Conservation (phyloP, 352 stramenopile genomes). For the Stramenopiles sp. region DNA sequence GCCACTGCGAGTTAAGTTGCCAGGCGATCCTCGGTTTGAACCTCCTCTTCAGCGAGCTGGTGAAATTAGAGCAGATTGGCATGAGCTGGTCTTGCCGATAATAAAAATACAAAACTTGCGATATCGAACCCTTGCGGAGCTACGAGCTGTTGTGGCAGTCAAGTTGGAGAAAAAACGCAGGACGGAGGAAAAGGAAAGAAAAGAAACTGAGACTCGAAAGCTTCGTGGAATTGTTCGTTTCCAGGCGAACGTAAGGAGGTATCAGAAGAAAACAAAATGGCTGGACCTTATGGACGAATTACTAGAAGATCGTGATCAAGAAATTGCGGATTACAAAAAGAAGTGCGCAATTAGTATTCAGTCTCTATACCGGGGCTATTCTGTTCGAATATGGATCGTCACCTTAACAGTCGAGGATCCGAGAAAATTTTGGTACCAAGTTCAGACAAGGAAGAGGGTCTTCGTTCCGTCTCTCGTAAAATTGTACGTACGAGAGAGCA, state of each 20-base stretch:
- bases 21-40: not conserved
- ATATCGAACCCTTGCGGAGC: not conserved
- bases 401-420: not conserved
- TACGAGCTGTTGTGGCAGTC: not conserved
- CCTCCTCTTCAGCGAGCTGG: not conserved
- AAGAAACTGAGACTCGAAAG: not conserved
- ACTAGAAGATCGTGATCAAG: not conserved
- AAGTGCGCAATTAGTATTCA: not conserved
- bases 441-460: not conserved
- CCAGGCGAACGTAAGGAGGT: not conserved
- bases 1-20: slow-evolving; percentile 3
- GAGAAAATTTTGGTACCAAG: not conserved
- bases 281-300: not conserved
- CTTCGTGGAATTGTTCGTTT: not conserved
- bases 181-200: not conserved
- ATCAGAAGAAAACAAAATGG: not conserved
- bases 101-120: not conserved
- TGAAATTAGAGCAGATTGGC: slow-evolving; percentile 10
- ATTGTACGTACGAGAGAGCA: not conserved
- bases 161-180: not conserved
- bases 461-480: not conserved
- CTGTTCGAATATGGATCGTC: slow-evolving; percentile 3
- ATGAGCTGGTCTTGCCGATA: not conserved
- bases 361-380: not conserved
- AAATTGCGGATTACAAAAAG: not conserved